Percentiles rank a stretch among this genome's conserved stretches.
Evolutionary conservation across 345 rosid species (phyloP).

Genomic region (Aethionema arabicum): DNA sequence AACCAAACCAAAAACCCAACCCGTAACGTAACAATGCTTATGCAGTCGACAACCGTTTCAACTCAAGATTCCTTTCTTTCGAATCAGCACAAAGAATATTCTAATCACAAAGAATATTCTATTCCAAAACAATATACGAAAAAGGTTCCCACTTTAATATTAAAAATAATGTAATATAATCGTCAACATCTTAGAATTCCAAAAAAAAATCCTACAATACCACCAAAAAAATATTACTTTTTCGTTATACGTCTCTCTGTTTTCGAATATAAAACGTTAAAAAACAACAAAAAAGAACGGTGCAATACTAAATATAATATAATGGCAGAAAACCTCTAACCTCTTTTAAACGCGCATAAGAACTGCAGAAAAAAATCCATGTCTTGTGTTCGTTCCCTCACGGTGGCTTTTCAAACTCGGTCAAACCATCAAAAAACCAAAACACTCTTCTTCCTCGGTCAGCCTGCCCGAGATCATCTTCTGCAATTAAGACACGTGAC

Average conservation of each 20-base stretch:
- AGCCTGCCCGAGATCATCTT: background rate
- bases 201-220: constrained; percentile 20
- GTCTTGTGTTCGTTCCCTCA: constrained; percentile 21
- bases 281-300: constrained; percentile 11
- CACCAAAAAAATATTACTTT: constrained; percentile 30
- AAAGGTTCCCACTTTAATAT: constrained; percentile 9
- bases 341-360: constrained; percentile 21
- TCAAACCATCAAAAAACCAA: constrained; percentile 28
- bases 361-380: constrained; percentile 31
- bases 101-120: constrained; percentile 8
- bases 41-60: too few relatives aligned
- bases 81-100: constrained; percentile 10
- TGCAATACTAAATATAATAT: constrained; percentile 13
- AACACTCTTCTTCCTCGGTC: constrained; percentile 19
- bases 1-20: too few relatives aligned
- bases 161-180: constrained; percentile 21
- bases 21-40: too few relatives aligned
- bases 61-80: background rate
- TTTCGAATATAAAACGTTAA: constrained; percentile 14
- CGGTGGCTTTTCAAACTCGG: constrained; percentile 31
- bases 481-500: background rate
- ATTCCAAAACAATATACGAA: background rate
- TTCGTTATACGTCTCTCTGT: constrained; percentile 9
- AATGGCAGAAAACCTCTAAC: constrained; percentile 28
- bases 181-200: constrained; percentile 21